These are phyloP conservation scores for Rutstroemia sydowiana DNA, from an alignment of 2,329 filamentous ascomycete species.

Conservation along the genomic window DNA sequence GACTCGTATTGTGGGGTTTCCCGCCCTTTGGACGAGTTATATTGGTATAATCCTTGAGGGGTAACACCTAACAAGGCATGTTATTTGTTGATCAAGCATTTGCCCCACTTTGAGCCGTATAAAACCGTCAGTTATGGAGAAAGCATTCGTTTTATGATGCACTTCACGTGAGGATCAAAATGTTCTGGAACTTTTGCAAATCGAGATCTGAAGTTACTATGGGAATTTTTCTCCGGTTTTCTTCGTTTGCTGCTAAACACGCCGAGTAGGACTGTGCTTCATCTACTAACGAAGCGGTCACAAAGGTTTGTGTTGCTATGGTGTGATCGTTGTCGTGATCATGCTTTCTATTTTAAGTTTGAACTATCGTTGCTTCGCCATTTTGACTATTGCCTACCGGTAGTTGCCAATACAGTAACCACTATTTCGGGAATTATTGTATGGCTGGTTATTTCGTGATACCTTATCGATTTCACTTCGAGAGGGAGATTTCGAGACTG, in stretches of 20 bases:
- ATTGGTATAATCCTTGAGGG: neutral
- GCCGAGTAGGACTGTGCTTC: constrained; percentile 5
- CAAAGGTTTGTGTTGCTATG: constrained; percentile 1
- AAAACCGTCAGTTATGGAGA: constrained; percentile 1
- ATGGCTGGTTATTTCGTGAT: too few species aligned
- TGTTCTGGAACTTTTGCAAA: constrained; percentile 7
- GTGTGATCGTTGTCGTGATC: neutral
- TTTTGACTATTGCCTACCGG: too few species aligned
- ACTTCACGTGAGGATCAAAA: constrained; percentile 2
- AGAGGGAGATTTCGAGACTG: too few species aligned
- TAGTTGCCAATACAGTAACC: too few species aligned
- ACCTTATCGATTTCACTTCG: too few species aligned
- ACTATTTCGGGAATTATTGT: too few species aligned
- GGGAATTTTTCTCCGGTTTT: neutral
- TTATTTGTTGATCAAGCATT: constrained; percentile 2
- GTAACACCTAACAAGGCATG: neutral
- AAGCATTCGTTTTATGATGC: neutral
- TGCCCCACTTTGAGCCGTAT: neutral
- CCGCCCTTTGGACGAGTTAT: constrained; percentile 5
- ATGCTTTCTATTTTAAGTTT: neutral
- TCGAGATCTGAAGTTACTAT: neutral
- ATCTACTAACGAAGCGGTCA: constrained; percentile 3
- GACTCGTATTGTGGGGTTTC: constrained; percentile 1
- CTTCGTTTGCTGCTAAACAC: neutral
- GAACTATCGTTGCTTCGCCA: too few species aligned